phyloP scores from a whole-genome alignment of 129 eudicot species.

The Centrapalus pauciflorus region DNA sequence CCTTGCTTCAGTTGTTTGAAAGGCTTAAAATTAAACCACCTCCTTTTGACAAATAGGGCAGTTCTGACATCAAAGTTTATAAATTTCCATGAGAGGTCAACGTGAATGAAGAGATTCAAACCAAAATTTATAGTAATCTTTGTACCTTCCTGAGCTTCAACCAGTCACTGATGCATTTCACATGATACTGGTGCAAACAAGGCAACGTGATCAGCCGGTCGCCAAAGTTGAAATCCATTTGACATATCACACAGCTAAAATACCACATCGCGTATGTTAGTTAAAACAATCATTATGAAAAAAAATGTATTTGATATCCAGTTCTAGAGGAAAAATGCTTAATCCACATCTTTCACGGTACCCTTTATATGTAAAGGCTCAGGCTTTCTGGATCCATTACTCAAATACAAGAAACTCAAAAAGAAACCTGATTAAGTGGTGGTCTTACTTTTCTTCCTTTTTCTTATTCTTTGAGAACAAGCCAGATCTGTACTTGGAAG shows the following conservation, averaged over 20 bases:
- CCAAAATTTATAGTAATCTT: neutral
- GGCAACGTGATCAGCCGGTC: conserved; percentile 59
- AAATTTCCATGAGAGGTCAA: neutral
- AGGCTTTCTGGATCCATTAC: neutral
- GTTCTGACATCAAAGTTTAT: conserved; percentile 22
- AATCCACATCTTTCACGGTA: neutral
- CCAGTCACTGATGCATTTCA: conserved; percentile 60
- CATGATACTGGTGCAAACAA: conserved; percentile 68
- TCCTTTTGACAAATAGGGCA: conserved; percentile 77
- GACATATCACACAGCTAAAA: conserved; percentile 74
- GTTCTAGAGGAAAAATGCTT: neutral
- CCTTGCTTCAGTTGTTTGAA: conserved; percentile 22
- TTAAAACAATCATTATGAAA: neutral
- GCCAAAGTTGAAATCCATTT: conserved; percentile 37
- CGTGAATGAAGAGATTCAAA: neutral
- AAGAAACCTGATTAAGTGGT: neutral
- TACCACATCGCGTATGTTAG: conserved; percentile 3
- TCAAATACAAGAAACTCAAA: neutral
- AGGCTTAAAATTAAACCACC: conserved; percentile 39
- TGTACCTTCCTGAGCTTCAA: conserved; percentile 56
- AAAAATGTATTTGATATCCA: neutral
- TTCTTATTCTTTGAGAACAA: conserved; percentile 63
- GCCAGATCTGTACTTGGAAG: conserved; percentile 49
- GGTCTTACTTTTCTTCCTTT: conserved; percentile 54
- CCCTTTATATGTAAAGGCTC: neutral